These are phyloP conservation scores for Turnera subulata DNA, from an alignment of 345 rosid genomes.

Conservation along the genomic window DNA sequence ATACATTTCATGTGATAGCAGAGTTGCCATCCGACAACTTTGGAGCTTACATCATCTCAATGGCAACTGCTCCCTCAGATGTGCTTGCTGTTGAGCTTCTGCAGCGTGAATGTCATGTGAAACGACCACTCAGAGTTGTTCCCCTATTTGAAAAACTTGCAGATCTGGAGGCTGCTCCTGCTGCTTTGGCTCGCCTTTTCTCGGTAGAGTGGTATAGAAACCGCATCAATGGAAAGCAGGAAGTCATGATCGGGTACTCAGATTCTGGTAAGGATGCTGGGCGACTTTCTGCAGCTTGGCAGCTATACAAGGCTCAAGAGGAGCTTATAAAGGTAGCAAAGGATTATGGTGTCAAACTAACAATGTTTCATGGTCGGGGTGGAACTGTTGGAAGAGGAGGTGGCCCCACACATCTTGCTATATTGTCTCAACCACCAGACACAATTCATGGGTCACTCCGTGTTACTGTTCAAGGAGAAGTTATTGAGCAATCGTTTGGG, in stretches of 20 bases:
- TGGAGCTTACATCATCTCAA: slow-evolving; percentile 36
- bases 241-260: slow-evolving; percentile 99
- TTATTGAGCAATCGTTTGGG: slow-evolving; percentile 94
- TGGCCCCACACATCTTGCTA: slow-evolving; percentile 99
- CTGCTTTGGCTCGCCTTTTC: slow-evolving; percentile 85
- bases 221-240: slow-evolving; percentile 89
- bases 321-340: slow-evolving; percentile 91
- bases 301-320: slow-evolving; percentile 95
- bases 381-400: slow-evolving; percentile 99
- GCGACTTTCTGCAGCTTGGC: slow-evolving; percentile 96
- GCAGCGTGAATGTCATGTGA: slow-evolving; percentile 92
- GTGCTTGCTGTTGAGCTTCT: slow-evolving; percentile 62
- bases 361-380: slow-evolving; percentile 99
- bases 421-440: slow-evolving; percentile 99
- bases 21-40: slow-evolving; percentile 31
- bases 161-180: slow-evolving; percentile 97
- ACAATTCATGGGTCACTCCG: slow-evolving; percentile 91
- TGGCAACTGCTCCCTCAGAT: slow-evolving; percentile 36
- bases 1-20: slow-evolving; percentile 29
- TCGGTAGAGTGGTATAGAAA: slow-evolving; percentile 91
- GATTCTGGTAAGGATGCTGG: slow-evolving; percentile 99
- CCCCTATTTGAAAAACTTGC: slow-evolving; percentile 98
- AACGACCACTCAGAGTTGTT: slow-evolving; percentile 88
- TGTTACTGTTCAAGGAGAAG: slow-evolving; percentile 92
- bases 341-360: slow-evolving; percentile 76